Evolutionary conservation across 768 basidiomycete species (phyloP).

Genomic region (Leccinum ochraceum): DNA sequence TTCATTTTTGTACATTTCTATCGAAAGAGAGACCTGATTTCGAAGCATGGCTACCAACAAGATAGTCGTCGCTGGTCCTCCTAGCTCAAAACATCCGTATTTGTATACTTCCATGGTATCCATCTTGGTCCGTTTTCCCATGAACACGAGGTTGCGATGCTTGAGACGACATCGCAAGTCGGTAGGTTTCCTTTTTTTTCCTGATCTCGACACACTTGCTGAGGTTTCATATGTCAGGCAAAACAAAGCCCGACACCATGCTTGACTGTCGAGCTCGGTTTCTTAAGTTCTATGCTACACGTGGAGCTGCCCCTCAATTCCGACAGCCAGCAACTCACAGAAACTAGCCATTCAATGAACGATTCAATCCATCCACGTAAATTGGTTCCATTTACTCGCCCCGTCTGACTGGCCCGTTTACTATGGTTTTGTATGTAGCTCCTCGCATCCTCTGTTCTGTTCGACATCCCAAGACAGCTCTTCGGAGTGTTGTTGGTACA

Average conservation of each 20-base stretch:
- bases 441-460: constrained; percentile 61
- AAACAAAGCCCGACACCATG: constrained; percentile 63
- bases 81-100: constrained; percentile 75
- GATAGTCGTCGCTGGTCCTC: constrained; percentile 60
- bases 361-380: constrained; percentile 52
- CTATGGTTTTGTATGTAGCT: constrained; percentile 49
- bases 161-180: constrained; percentile 80
- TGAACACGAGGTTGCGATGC: constrained; percentile 42
- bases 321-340: constrained; percentile 73
- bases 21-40: constrained; percentile 60
- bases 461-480: constrained; percentile 53
- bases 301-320: constrained; percentile 66
- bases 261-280: constrained; percentile 70
- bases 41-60: constrained; percentile 79
- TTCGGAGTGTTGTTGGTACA: constrained; percentile 66
- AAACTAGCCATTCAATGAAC: constrained; percentile 50
- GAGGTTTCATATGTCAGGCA: constrained; percentile 40
- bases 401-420: not conserved
- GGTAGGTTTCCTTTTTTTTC: constrained; percentile 57
- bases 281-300: constrained; percentile 74
- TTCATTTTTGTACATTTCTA: constrained; percentile 77
- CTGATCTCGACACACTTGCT: constrained; percentile 3
- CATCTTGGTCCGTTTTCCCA: constrained; percentile 77
- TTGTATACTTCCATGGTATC: constrained; percentile 70
- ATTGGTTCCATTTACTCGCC: constrained; percentile 31